Evolutionary conservation across 805 yeast genomes (phyloP).

Genomic region (Peterozyma toletana): DNA sequence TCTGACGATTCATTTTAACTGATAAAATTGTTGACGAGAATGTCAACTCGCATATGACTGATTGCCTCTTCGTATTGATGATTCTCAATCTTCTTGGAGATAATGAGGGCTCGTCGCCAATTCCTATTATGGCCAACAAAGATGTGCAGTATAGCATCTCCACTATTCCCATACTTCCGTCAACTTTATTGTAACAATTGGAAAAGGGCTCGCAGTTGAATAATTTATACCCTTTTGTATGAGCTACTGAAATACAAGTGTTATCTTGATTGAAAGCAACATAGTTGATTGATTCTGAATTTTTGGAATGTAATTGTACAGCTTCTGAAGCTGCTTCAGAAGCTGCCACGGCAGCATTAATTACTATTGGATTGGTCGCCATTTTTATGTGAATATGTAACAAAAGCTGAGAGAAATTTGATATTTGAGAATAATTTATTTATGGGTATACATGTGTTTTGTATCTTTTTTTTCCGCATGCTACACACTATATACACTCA

Average conservation of each 20-base stretch:
- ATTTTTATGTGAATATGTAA: neutral
- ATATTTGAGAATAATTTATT: neutral
- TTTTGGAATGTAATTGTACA: conserved; percentile 8
- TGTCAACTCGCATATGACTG: conserved; percentile 80
- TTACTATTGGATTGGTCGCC: conserved; percentile 7
- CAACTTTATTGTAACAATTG: conserved; percentile 46
- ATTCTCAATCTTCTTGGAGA: conserved; percentile 83
- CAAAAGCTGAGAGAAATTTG: neutral
- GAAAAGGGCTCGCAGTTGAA: conserved; percentile 85
- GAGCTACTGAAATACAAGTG: conserved; percentile 69
- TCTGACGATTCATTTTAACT: conserved; percentile 73
- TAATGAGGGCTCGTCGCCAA: conserved; percentile 65
- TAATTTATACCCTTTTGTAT: conserved; percentile 58
- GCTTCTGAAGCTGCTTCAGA: conserved; percentile 8
- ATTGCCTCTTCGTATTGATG: conserved; percentile 65
- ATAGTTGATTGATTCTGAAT: conserved; percentile 27
- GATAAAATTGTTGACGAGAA: conserved; percentile 77
- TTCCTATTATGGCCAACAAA: conserved; percentile 75
- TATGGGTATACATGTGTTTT: neutral
- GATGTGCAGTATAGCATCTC: conserved; percentile 92
- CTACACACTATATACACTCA: too few species aligned
- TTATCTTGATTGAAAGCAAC: conserved; percentile 86
- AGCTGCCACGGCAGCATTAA: conserved; percentile 6
- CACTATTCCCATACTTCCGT: conserved; percentile 65
- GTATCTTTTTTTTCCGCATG: too few species aligned